These are phyloP conservation scores for Yamadazyma nakazawae DNA, from an alignment of 805 yeast genomes.

Conservation along the genomic window DNA sequence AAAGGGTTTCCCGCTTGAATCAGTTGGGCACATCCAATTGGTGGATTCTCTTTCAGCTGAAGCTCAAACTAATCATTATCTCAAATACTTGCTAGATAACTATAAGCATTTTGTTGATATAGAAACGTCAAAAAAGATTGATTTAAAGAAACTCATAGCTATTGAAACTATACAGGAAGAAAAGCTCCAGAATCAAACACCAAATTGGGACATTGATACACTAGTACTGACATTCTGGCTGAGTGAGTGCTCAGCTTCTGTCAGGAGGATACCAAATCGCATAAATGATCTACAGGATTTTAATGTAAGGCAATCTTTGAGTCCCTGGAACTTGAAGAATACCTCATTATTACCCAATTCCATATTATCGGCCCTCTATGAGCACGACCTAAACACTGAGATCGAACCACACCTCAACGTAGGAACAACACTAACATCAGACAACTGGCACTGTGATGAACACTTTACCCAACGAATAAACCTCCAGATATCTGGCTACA, in stretches of 20 bases:
- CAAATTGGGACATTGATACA: not conserved
- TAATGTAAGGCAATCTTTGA: slow-evolving; percentile 11
- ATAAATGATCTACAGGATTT: not conserved
- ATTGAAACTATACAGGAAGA: not conserved
- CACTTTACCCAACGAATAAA: slow-evolving; percentile 53
- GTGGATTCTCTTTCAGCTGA: not conserved
- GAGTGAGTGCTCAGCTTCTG: not conserved
- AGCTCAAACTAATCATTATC: slow-evolving; percentile 5
- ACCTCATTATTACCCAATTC: slow-evolving; percentile 50
- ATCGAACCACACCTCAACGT: slow-evolving; percentile 45
- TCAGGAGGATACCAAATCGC: not conserved
- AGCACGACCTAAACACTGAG: slow-evolving; percentile 40
- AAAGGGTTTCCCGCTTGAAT: slow-evolving; percentile 44
- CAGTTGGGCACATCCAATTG: not conserved
- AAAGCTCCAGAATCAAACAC: not conserved
- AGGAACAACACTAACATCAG: slow-evolving; percentile 52
- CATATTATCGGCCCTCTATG: slow-evolving; percentile 41
- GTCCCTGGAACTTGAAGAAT: slow-evolving; percentile 60
- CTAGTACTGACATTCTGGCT: not conserved
- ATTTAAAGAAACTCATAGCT: not conserved
- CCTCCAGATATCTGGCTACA: slow-evolving; percentile 56
- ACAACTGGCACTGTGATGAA: slow-evolving; percentile 60
- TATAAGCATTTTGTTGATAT: not conserved
- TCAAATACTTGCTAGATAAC: slow-evolving; percentile 1
- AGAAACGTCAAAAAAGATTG: not conserved